A percentile compares a stretch with the other conserved stretches of the same genome.
Conservation (phyloP, 805 yeast genomes). For the Myxozyma mucilagina region DNA sequence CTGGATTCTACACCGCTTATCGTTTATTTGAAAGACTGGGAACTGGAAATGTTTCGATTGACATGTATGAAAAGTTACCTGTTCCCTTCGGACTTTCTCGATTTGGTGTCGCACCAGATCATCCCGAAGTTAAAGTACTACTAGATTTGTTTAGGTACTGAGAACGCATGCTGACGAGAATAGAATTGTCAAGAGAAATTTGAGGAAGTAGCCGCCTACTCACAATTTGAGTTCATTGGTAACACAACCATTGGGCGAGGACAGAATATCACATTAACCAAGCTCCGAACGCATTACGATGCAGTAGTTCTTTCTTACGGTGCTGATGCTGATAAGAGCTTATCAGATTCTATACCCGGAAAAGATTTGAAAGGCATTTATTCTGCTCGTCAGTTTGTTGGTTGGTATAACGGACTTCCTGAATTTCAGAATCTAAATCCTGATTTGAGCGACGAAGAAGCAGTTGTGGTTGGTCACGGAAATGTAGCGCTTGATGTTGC, state of each 20-base stretch:
- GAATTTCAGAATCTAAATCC: slow-evolving; percentile 52
- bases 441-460: slow-evolving; percentile 62
- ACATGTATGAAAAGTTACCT: slow-evolving; percentile 80
- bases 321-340: slow-evolving; percentile 55
- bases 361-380: slow-evolving; percentile 62
- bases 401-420: slow-evolving; percentile 95
- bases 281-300: slow-evolving; percentile 60
- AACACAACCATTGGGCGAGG: slow-evolving; percentile 64
- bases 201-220: slow-evolving; percentile 47
- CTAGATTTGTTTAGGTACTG: too few species aligned
- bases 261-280: slow-evolving; percentile 46
- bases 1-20: slow-evolving; percentile 88
- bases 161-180: too few species aligned
- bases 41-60: slow-evolving; percentile 50
- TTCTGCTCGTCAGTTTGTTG: slow-evolving; percentile 83
- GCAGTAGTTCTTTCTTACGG: slow-evolving; percentile 84
- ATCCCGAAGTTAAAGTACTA: slow-evolving; percentile 79
- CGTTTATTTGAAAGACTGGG: slow-evolving; percentile 56
- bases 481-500: slow-evolving; percentile 94
- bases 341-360: slow-evolving; percentile 55
- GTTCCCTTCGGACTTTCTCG: slow-evolving; percentile 90
- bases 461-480: slow-evolving; percentile 91
- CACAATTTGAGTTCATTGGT: slow-evolving; percentile 62
- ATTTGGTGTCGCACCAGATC: slow-evolving; percentile 99
- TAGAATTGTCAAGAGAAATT: slow-evolving; percentile 63